phyloP scores from a whole-genome alignment of 202 grass and related monocot genomes.

The Eragrostis tef region DNA sequence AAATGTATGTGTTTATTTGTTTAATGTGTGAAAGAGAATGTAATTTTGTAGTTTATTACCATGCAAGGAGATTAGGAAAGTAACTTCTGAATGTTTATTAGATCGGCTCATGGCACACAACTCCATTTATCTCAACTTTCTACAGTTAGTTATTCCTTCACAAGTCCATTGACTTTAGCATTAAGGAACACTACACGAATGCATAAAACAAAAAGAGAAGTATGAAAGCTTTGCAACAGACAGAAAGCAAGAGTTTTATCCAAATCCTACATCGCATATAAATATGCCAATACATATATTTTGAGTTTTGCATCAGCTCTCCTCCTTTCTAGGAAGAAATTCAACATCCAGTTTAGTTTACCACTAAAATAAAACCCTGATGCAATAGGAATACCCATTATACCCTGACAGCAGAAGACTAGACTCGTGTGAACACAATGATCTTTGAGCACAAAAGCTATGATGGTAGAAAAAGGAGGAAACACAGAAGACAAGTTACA shows the following conservation, averaged over 20 bases:
- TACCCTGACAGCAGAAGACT: neutral
- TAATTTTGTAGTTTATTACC: slow-evolving; percentile 11
- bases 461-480: neutral
- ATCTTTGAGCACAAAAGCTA: slow-evolving; percentile 19
- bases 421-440: neutral
- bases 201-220: neutral
- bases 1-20: neutral
- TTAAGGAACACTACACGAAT: slow-evolving; percentile 17
- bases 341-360: slow-evolving; percentile 9
- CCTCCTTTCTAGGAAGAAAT: neutral
- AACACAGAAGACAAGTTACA: neutral
- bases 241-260: neutral
- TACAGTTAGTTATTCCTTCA: slow-evolving; percentile 5
- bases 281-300: slow-evolving; percentile 16
- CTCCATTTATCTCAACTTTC: neutral
- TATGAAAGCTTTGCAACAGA: neutral
- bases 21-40: slow-evolving; percentile 16
- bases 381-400: neutral
- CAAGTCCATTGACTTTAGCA: slow-evolving; percentile 5
- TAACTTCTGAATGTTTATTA: slow-evolving; percentile 16
- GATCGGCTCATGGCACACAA: neutral
- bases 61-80: slow-evolving; percentile 20
- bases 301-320: neutral
- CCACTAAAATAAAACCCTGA: neutral
- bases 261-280: slow-evolving; percentile 2